A percentile compares a stretch with the other conserved stretches of the same genome.
phyloP scores from a whole-genome alignment of 805 yeast species.

The Saccharomycopsis fodiens region DNA sequence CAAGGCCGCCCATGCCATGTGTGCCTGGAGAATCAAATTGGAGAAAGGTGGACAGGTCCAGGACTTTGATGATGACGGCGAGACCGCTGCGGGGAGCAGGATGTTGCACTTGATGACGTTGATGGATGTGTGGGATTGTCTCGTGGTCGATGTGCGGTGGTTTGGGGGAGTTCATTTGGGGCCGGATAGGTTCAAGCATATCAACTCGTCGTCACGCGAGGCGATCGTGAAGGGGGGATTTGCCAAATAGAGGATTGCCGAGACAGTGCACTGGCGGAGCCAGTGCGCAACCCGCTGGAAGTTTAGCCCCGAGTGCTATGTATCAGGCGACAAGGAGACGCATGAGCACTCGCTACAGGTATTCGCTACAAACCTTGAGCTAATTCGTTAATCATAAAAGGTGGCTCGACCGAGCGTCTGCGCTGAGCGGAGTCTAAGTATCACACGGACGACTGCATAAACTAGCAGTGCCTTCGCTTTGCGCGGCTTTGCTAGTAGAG shows the following conservation, averaged over 20 bases:
- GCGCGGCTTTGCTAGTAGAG: neutral
- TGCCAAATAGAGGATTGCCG: constrained; percentile 9
- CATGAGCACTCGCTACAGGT: too few relatives aligned
- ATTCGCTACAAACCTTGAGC: too few relatives aligned
- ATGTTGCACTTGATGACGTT: constrained; percentile 68
- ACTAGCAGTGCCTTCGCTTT: neutral
- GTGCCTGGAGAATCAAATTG: constrained; percentile 74
- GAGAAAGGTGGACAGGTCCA: constrained; percentile 37
- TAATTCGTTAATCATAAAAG: too few relatives aligned
- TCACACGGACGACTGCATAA: neutral
- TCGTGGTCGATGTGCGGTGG: constrained; percentile 79
- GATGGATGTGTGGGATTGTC: constrained; percentile 76
- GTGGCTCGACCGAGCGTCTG: too few relatives aligned
- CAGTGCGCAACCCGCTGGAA: too few relatives aligned
- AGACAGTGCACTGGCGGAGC: too few relatives aligned
- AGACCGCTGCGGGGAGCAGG: constrained; percentile 90
- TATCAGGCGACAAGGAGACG: too few relatives aligned
- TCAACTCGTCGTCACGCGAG: constrained; percentile 81
- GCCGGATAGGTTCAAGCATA: constrained; percentile 90
- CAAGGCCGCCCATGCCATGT: constrained; percentile 72
- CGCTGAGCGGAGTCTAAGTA: neutral
- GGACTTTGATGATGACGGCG: constrained; percentile 97
- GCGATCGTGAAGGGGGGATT: constrained; percentile 66
- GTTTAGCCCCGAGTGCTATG: too few relatives aligned
- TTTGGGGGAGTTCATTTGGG: constrained; percentile 89